These are phyloP conservation scores for Pleurotus sapidus DNA, from an alignment of 768 basidiomycete species.

Conservation along the genomic window DNA sequence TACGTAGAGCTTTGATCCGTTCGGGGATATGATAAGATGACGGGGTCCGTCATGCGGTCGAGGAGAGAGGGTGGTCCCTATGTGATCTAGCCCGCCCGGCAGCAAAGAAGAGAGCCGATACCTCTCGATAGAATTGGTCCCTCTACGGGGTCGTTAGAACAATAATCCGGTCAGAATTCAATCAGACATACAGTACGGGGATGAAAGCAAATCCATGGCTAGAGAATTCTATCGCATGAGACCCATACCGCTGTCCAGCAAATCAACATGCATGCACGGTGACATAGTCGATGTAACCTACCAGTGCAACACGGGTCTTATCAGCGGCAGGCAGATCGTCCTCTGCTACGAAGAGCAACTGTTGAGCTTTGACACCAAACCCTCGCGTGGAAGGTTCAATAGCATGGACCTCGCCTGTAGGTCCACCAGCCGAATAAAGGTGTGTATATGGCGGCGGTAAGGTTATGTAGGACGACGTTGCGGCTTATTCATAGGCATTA, in stretches of 20 bases:
- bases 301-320: constrained; percentile 48
- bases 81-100: constrained; percentile 19
- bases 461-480: constrained; percentile 51
- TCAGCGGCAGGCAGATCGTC: constrained; percentile 41
- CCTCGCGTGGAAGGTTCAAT: constrained; percentile 33
- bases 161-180: neutral
- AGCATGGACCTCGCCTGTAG: constrained; percentile 45
- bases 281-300: constrained; percentile 10
- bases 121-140: constrained; percentile 45
- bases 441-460: constrained; percentile 46
- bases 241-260: constrained; percentile 40
- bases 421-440: constrained; percentile 49
- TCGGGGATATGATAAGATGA: constrained; percentile 51
- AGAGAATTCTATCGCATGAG: constrained; percentile 50
- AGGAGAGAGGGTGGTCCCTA: constrained; percentile 38
- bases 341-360: constrained; percentile 43
- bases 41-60: constrained; percentile 46
- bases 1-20: constrained; percentile 47
- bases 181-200: constrained; percentile 34
- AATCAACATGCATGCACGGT: neutral
- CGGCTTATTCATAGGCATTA: constrained; percentile 27
- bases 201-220: constrained; percentile 37
- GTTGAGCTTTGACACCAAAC: constrained; percentile 41
- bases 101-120: constrained; percentile 28
- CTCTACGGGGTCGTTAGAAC: constrained; percentile 13